Evolutionary conservation across 805 yeast genomes (phyloP), one percentile per base, ranked within the genome.

Genomic region (Candida arabinofermentans): DNA sequence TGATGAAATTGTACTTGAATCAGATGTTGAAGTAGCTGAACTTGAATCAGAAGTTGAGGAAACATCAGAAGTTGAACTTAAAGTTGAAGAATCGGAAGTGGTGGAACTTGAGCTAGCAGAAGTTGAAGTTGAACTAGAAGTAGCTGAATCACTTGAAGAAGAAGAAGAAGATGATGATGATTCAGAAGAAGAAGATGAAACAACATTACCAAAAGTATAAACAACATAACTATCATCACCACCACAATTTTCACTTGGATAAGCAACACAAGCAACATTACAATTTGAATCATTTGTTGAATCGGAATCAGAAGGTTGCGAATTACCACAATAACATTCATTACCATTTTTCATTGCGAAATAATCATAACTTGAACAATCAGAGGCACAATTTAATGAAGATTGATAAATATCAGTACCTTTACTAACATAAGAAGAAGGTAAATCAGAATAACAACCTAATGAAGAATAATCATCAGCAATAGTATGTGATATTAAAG

Each of bases 311-410:
- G 57, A 49, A 3, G 78, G 70, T 2, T 61, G 43, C 1, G 65
- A 46, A 52, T 72, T 64, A 22, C 91, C 91, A 61, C 95, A 86
- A 54, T 74, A 83, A 60, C 95, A 86, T 16, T 61, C 59, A 21
- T 67, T 53, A 8, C 88, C 86, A 38, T 70, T 61, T 10, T 71
- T 58, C 26, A 77, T 57, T 3, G 83, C 89, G 32, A 73, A 74
- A 53, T 62, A 66, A 8, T 73, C 72, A 40, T 56, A 41, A n/a
- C 49, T 55, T 5, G 62, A 83, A 47, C 68, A 65, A 7, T 54
- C 49, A 43, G 69, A 65, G 3, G 52, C 19, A 60, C 93, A 83
- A 54, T 75, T 65, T 7, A 73, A 66, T 14, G 79, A 72, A 8
- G 88, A 72, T 62, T 85, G 90, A 57, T 65, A 83, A 1, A 60